Conservation (phyloP, 1,284 basidiomycete species). For the Clitocybe nebularis region DNA sequence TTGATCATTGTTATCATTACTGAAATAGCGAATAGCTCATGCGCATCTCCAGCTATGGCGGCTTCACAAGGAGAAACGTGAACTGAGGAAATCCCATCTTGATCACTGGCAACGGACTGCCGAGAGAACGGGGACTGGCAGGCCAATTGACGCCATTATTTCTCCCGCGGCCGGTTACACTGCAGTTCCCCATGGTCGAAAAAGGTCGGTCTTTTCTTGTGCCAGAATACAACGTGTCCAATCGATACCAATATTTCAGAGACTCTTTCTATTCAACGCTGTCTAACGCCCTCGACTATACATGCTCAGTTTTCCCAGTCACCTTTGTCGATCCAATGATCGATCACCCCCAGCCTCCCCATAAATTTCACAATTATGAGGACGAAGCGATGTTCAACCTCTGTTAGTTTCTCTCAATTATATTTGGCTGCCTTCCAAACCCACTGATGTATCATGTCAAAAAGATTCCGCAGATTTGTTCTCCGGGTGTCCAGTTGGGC, state of each 20-base stretch:
- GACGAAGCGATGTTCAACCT: conserved; percentile 52
- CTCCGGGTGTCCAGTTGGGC: conserved; percentile 55
- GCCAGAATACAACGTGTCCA: not conserved
- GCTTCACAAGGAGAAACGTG: conserved; percentile 41
- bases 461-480: conserved; percentile 58
- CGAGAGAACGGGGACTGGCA: conserved; percentile 48
- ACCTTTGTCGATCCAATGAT: conserved; percentile 47
- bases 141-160: conserved; percentile 62
- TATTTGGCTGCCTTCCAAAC: not conserved
- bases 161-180: conserved; percentile 48
- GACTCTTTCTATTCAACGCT: conserved; percentile 53
- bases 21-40: not conserved
- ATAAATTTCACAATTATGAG: conserved; percentile 45
- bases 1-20: not conserved
- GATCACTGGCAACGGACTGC: conserved; percentile 55
- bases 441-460: not conserved
- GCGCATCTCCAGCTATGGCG: conserved; percentile 28
- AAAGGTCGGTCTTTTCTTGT: conserved; percentile 25
- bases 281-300: conserved; percentile 65
- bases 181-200: conserved; percentile 47
- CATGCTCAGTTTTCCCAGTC: conserved; percentile 59
- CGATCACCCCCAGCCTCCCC: conserved; percentile 37
- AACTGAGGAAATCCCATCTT: conserved; percentile 36
- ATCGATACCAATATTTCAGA: conserved; percentile 1
- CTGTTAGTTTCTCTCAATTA: conserved; percentile 38